Evolutionary conservation across 129 eudicot genomes (phyloP).

Genomic region (Artemisia tridentata): DNA sequence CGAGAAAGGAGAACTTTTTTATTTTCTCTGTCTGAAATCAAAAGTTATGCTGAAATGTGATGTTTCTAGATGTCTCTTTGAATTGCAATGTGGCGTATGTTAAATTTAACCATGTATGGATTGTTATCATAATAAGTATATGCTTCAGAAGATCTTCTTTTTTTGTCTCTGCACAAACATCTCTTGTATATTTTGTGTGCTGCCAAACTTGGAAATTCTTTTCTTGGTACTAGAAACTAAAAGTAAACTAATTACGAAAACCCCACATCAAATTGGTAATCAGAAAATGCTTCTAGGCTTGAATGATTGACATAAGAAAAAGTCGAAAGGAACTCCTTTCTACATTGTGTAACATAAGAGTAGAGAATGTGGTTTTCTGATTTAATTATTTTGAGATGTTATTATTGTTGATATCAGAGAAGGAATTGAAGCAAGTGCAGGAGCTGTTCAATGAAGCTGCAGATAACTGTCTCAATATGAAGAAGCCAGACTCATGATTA

Average conservation of each 20-base stretch:
- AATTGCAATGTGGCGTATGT: constrained; percentile 1
- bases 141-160: not conserved
- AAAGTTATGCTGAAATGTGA: no score
- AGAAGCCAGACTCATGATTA: constrained; percentile 64
- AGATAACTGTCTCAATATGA: constrained; percentile 82
- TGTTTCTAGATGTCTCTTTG: not conserved
- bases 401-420: constrained; percentile 46
- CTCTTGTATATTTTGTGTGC: not conserved
- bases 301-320: not conserved
- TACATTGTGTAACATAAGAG: not conserved
- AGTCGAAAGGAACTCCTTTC: not conserved
- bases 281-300: not conserved
- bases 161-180: not conserved
- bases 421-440: constrained; percentile 86
- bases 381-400: not conserved
- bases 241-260: not conserved
- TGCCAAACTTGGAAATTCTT: not conserved
- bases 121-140: not conserved
- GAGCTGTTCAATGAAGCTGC: constrained; percentile 82
- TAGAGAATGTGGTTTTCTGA: constrained; percentile 6
- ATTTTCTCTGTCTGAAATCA: no score
- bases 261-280: not conserved
- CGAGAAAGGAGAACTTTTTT: no score
- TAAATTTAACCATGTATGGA: not conserved
- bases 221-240: not conserved